Conservation (phyloP, 2,329 filamentous ascomycete species). For the Rutstroemia sp. region DNA sequence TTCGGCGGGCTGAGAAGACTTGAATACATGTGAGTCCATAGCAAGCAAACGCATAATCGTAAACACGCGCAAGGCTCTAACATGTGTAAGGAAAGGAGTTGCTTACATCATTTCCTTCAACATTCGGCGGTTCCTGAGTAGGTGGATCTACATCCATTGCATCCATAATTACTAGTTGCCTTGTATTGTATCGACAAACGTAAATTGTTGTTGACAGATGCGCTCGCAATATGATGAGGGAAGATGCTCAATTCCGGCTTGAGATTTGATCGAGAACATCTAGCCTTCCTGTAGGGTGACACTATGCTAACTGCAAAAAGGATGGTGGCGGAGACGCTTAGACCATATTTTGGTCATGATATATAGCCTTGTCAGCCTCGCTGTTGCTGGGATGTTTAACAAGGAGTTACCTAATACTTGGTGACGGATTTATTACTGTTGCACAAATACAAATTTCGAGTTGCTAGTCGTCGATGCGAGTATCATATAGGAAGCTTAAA, state of each 20-base stretch:
- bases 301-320: too few relatives aligned
- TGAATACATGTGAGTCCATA: not conserved
- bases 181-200: not conserved
- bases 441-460: too few relatives aligned
- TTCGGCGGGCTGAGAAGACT: not conserved
- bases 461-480: too few relatives aligned
- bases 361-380: not conserved
- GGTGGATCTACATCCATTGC: slow-evolving; percentile 2
- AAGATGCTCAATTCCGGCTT: not conserved
- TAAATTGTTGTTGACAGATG: not conserved
- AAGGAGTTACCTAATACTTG: too few relatives aligned
- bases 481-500: too few relatives aligned
- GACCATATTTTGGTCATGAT: not conserved
- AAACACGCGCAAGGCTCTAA: not conserved
- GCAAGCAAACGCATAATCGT: not conserved
- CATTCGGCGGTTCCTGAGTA: not conserved
- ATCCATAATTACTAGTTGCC: not conserved
- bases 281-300: not conserved
- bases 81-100: not conserved
- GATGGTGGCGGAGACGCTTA: not conserved
- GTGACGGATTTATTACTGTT: too few relatives aligned
- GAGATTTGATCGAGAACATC: not conserved
- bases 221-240: not conserved
- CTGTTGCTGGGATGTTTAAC: too few relatives aligned
- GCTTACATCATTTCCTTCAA: not conserved